Base-by-base conservation (phyloP, 2,329 filamentous ascomycete species). In the Neocatenulostroma microsporum region DNA sequence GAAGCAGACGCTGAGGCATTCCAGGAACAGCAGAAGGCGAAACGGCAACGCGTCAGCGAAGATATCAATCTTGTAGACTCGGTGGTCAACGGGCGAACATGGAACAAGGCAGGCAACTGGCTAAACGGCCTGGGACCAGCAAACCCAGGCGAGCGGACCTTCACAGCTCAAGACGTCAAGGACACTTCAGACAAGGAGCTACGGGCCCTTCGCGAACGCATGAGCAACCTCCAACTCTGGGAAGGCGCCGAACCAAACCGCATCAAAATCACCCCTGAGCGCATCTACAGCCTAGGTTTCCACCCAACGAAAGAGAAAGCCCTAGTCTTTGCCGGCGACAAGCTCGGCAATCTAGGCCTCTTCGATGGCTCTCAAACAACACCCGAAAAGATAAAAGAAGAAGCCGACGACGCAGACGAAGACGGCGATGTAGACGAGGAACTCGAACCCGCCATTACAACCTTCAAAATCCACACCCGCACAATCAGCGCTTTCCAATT, bases 291-390 rank as follows among this genome's bases (percentile, higher is more conserved):
- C 0, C 77, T 96, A 51, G 79, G 81, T 0, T 89, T 98, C 49
- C 91, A 98, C 52, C 91, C 91, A 0, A 88, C 80, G 0, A 70
- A 79, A 40, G 78, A 88, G 3, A 96, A 96, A 53, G 79, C 88
- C 0, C 69, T 98, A 3, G 73, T 96, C 2, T 93, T 98, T 56
- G 89, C 89, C 0, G 89, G 89, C 9, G 91, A 98, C 54, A 98
- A 98, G 58, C 74, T 93, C 47, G 89, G 91, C 1, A 84, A 86
- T 17, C 70, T 96, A 40, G 91, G 91, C 1, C 76, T 98, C 1
- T 89, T 95, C 37, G 89, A 98, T 55, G 87, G 81, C 1, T 88
- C 84, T 0, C 86, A 93, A 47, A 73, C 74, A 3, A 65, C 67
- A 2, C 54, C 72, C 3, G 52, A 56, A 5, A 39, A 57, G 34